Base-by-base conservation (phyloP, 306 rosid species). In the Urtica urens region DNA sequence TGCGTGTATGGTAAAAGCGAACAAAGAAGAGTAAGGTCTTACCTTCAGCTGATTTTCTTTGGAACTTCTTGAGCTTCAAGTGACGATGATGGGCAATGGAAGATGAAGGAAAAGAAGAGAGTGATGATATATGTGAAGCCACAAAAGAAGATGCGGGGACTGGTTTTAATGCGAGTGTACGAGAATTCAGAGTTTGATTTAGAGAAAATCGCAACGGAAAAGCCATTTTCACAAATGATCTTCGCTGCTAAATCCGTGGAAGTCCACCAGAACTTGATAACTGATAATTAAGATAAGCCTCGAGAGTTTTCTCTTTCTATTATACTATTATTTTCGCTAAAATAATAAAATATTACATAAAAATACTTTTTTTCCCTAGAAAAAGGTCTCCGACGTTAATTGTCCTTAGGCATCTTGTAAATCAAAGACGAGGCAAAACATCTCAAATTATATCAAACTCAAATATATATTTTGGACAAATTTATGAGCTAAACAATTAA, bases 21-120 rank as follows among this genome's bases (percentile, higher is more conserved):
- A 59, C 18, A 15, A 35, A 62, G 48, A 49, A 72, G 46, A 40
- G 41, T 0, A 38, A 12, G 8, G n/a, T 35, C 42, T 16, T 7
- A 78, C 97, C 90, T 78, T 81, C 71, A 48, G 88, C 62, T 40
- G 90, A 74, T 5, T 77, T 76, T 74, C 57, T 69, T 0, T 0
- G 62, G 22, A 43, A 29, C 57, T 10, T 57, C 4, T 66, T 66
- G 72, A 65, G 72, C 59, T 81, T 80, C 9, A 66, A 70, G 41
- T 62, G 64, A 37, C 29, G 46, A 41, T 64, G 64, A 35, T 33
- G 46, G 38, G 42, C 46, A 51, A 16, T 64, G 31, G 41, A 60
- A 4, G 49, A 23, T 27, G 63, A 62, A 10, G 57, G 58, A 45
- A 51, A 68, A 42, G 59, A 57, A 42, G 59, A 57, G 1, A 63